Evolutionary conservation across 208 protist genomes (phyloP), one percentile per base, ranked within the genome.

Genomic region (Acanthamoeba triangularis): DNA sequence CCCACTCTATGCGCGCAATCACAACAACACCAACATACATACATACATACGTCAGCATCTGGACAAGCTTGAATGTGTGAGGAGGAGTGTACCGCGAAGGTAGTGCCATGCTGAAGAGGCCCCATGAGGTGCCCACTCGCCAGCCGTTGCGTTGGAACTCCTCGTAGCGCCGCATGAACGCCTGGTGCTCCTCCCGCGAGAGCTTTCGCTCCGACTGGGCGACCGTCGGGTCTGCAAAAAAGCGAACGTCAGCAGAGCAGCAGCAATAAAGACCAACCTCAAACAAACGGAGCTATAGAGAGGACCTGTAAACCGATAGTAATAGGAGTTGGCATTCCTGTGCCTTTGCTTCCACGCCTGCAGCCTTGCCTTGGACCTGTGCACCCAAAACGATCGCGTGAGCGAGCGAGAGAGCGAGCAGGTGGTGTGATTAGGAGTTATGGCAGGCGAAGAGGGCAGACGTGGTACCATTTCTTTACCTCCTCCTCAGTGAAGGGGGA

Each of bases 101-200:
- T 7, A 93, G 63, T 0, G 61, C 87, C 63, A 78, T 93, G 87
- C 87, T 93, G 61, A 93, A 93, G 35, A 93, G 61, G 20, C 87
- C 87, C 87, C 87, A 93, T 0, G 87, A 72, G 0, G 87, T 56
- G 63, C 87, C 87, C 37, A 93, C 87, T 13, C 63, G 52, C 87
- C 87, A 93, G 54, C 87, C 87, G 35, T 93, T 93, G 87, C 87
- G 54, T 49, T 76, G 54, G 37, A 93, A 93, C 87, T 93, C 87
- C 41, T 93, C 41, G 37, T 93, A 93, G 6, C 87, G 87, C 16
- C 47, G 35, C 87, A 93, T 93, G 28, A 69, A 93, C 5, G 41
- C 35, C 33, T 93, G 54, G n/a, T 69, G 61, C 47, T 93, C 87
- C 20, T 69, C 87, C 41, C 59, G 18, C 47, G 54, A 78, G 18